Evolutionary conservation across 2,329 filamentous ascomycete species (phyloP), one percentile per base, ranked within the genome.

Genomic region (Claviceps africana): DNA sequence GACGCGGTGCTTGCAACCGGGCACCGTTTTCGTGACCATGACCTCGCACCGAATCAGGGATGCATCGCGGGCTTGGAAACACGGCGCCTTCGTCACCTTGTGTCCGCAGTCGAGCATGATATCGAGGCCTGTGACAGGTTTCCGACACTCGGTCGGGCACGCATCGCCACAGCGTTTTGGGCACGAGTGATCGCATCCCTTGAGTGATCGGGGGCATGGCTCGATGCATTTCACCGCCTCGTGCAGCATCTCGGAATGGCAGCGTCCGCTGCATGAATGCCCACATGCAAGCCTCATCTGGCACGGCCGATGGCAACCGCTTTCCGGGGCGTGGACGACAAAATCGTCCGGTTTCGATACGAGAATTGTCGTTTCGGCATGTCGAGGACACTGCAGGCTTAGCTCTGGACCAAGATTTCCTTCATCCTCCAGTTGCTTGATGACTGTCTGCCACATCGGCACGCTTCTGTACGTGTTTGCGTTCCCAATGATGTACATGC

Each of bases 401-500:
- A 87, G 62, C 0, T 57, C 53, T 0, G 59, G 57, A 0, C 81
- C 81, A 3, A 85, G 58, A 37, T 73, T 75, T 2, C 65, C 67
- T 0, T 64, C 60, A 0, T 57, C 57, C 9, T 65, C 54, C 0
- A 89, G 65, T 22, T 82, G 76, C 0, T 65, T 54, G 9, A 82
- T 62, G 0, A 87, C 78, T 0, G 77, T 58, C 0, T 63, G 59
- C 84, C 84, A 88, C 82, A 87, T 87, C 0, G 65, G 61, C 0
- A 86, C 71, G 21, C 70, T 64, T 0, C 60, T 60, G 31, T 75
- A 82, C 0, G 82, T 87, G 0, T 75, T 62, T 0, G 78, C 61
- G 58, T 88, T 83, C 1, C 85, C 83, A 35, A 89, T 79, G 19
- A 89, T 68, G 59, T 83, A 85, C 74, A 88, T 80, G 0, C 84